Evolutionary conservation across 257 asterid species (phyloP), one percentile per base, ranked within the genome.

Genomic region (Solanum medicagineum): DNA sequence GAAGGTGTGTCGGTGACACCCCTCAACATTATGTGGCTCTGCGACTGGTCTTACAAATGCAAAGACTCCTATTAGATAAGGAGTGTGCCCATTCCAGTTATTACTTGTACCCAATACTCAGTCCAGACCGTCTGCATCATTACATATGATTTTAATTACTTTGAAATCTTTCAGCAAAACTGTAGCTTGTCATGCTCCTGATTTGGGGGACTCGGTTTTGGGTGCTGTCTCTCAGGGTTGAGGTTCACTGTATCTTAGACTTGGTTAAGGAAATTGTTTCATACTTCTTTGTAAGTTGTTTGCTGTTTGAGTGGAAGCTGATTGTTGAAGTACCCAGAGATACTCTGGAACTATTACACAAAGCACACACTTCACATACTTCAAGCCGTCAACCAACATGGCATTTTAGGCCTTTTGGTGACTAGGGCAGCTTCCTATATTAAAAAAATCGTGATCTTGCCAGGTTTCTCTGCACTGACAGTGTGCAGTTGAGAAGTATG

Each of bases 401-500:
- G 94, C 90, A 87, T 88, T 85, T 92, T 85, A 84, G 84, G 89
- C 91, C 89, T 77, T 55, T 51, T 73, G 87, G 88, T 93, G 92
- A 86, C 73, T 83, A 42, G 74, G 85, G 87, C 94, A 93, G 98
- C 97, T 89, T 95, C 98, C 97, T 89, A 94, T 60, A 94, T 73
- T 83, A 22, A 87, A 93, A 80, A 70, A 68, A 70, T 70, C 71
- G 85, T 90, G 98, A 89, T 92, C 98, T 95, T 92, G 90, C 99
- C 98, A 97, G 99, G 98, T 95, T 95, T 95, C 98, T 90, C 97
- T 95, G 98, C 98, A 95, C 92, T 97, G 98, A 94, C 96, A 95
- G 98, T 94, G 98, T 94, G 98, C 99, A 97, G 98, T 77, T 84
- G 98, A 97, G 97, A 97, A 97, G 99, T 97, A 95, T 94, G 95